These are phyloP conservation scores for Cryptosporidium ryanae DNA, from an alignment of 169 alveolate genomes.

Conservation along the genomic window DNA sequence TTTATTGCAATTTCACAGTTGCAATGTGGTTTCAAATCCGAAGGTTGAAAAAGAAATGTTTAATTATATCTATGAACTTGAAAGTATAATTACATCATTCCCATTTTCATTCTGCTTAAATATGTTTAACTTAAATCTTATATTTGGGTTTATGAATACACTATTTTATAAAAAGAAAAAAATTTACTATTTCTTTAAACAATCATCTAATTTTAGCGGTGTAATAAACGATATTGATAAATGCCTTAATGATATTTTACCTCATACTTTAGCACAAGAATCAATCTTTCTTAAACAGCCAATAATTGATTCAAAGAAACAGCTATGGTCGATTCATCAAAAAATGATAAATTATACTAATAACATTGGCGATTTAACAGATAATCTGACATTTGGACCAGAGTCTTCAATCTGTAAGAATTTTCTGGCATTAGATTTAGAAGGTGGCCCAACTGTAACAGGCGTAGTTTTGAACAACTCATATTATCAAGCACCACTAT, in stretches of 20 bases:
- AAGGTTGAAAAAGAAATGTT: constrained; percentile 2
- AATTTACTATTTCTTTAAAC: background rate
- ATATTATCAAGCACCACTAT: constrained; percentile 68
- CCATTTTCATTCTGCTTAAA: constrained; percentile 55
- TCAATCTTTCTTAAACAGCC: constrained; percentile 40
- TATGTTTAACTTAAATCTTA: constrained; percentile 7
- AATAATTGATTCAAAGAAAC: constrained; percentile 60
- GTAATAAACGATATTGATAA: constrained; percentile 7
- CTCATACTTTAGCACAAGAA: constrained; percentile 26
- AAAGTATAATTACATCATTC: constrained; percentile 3
- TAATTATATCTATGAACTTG: constrained; percentile 12
- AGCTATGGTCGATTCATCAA: constrained; percentile 57
- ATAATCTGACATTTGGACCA: constrained; percentile 25
- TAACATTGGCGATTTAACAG: background rate
- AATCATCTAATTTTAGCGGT: background rate
- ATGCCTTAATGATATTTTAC: constrained; percentile 15
- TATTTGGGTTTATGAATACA: background rate
- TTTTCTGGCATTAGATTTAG: constrained; percentile 18
- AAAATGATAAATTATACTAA: constrained; percentile 10
- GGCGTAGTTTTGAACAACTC: constrained; percentile 51
- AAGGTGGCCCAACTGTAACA: constrained; percentile 66
- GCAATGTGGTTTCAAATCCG: constrained; percentile 1
- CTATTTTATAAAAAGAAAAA: background rate
- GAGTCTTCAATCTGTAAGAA: constrained; percentile 22
- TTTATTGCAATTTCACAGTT: constrained; percentile 14